Evolutionary conservation across 2,329 filamentous ascomycete genomes (phyloP).

Genomic region (Colletotrichum viniferum): DNA sequence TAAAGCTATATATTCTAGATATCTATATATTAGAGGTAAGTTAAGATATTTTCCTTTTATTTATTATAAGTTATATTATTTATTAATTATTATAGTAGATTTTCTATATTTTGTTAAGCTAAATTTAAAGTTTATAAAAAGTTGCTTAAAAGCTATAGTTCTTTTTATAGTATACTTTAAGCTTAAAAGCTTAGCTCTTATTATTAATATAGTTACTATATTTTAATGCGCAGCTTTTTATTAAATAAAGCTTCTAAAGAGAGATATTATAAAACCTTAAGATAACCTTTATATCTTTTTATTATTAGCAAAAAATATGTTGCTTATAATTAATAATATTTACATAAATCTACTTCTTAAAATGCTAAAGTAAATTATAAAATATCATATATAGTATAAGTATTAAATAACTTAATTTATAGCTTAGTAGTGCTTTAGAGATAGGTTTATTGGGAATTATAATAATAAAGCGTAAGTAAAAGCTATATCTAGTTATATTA

Average conservation of each 20-base stretch:
- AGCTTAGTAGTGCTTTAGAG: not conserved
- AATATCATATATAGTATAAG: not conserved
- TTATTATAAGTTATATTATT: too few relatives aligned
- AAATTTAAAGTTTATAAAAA: too few relatives aligned
- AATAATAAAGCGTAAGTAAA: not conserved
- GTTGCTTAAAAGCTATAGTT: too few relatives aligned
- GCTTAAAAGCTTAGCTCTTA: fast-evolving
- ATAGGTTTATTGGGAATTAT: not conserved
- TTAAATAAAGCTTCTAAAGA: not conserved
- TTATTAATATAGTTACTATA: too few relatives aligned
- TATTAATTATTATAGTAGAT: too few relatives aligned
- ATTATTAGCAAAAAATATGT: not conserved
- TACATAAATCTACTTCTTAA: not conserved
- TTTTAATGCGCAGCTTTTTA: too few relatives aligned
- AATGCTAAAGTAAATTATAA: not conserved
- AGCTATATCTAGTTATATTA: not conserved
- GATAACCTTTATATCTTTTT: not conserved
- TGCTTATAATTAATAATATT: not conserved
- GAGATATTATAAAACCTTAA: not conserved
- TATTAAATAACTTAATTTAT: not conserved
- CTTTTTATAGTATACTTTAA: too few relatives aligned
- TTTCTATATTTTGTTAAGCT: too few relatives aligned
- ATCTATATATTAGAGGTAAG: too few relatives aligned
- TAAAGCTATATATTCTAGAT: too few relatives aligned
- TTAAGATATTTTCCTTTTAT: too few relatives aligned